Base-by-base conservation (phyloP, 768 basidiomycete genomes). In the Pulveroboletus sp. region DNA sequence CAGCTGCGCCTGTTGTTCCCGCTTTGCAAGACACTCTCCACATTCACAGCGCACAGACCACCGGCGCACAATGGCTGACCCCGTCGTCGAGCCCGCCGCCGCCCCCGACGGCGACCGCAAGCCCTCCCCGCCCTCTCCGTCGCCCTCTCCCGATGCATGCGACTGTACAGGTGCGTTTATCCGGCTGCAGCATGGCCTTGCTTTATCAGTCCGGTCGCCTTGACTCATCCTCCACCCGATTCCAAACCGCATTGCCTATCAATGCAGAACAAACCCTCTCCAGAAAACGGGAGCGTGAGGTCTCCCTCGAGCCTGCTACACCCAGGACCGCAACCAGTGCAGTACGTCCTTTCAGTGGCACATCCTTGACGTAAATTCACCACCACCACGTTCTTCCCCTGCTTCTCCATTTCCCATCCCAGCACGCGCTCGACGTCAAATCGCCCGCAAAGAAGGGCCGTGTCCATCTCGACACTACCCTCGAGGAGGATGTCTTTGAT, bases 391-490 rank as follows among this genome's bases (percentile, higher is more conserved):
- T 55, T 60, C 58, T 62, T 27, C 34, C 47, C 29, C 33, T 19
- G n/a, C 55, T 47, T 45, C 44, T 43, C 44, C 4, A 34, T 27
- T 52, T 49, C 55, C 25, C 64, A 66, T 52, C 25, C 52, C 32
- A 70, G 61, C 33, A 60, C 58, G 43, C 56, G 67, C 63, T 59
- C 21, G 75, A 77, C 56, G 69, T 68, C 51, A 81, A 77, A 63
- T 79, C 81, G 4, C 86, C 85, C 2, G 79, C 85, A 33, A 90
- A 90, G 76, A 90, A 87, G 75, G 88, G 89, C 58, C 74, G 85
- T 43, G 71, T 78, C 23, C 72, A 75, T 12, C 71, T 89, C 43
- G 84, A 79, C 56, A 65, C 80, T 43, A 82, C 85, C 0, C 75
- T 75, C 47, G 84, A 86, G 51, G 85, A 88, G 64, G 78, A 81